Percentiles rank a stretch among this genome's conserved stretches.
phyloP scores from a whole-genome alignment of 2,329 filamentous ascomycete species.

The Passalora sequoiae region DNA sequence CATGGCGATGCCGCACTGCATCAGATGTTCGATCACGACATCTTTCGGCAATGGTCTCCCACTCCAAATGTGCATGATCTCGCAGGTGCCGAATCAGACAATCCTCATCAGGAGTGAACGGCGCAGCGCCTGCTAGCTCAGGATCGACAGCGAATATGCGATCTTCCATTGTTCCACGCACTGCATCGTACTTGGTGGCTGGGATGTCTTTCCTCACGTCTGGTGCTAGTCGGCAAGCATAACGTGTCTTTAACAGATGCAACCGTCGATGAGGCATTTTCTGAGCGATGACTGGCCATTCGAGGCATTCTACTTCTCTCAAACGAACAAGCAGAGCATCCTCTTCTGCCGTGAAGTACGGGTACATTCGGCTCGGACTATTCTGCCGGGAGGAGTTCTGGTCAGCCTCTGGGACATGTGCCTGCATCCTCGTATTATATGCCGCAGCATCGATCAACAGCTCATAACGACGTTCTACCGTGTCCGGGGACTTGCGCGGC shows the following conservation, averaged over 20 bases:
- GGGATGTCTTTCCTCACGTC: background rate
- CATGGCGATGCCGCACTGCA: constrained; percentile 4
- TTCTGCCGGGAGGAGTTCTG: background rate
- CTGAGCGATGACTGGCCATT: constrained; percentile 9
- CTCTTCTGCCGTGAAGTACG: constrained; percentile 6
- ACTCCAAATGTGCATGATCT: constrained; percentile 15
- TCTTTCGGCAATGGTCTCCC: constrained; percentile 31
- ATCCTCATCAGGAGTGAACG: constrained; percentile 1
- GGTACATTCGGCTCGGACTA: background rate
- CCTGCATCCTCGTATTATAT: background rate
- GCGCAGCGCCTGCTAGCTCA: background rate
- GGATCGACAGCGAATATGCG: constrained; percentile 5
- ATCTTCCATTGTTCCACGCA: constrained; percentile 6
- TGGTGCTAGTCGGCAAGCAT: constrained; percentile 1
- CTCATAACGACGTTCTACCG: constrained; percentile 20
- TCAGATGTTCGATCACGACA: constrained; percentile 27
- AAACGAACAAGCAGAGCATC: constrained; percentile 12
- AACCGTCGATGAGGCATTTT: background rate
- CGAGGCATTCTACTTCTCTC: constrained; percentile 10
- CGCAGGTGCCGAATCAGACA: background rate
- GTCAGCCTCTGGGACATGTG: background rate
- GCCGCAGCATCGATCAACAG: constrained; percentile 10
- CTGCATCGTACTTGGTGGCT: background rate
- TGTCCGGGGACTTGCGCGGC: constrained; percentile 12
- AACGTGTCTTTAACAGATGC: background rate